These are phyloP conservation scores for Dittrichia graveolens DNA, from an alignment of 129 eudicot genomes.

Conservation along the genomic window DNA sequence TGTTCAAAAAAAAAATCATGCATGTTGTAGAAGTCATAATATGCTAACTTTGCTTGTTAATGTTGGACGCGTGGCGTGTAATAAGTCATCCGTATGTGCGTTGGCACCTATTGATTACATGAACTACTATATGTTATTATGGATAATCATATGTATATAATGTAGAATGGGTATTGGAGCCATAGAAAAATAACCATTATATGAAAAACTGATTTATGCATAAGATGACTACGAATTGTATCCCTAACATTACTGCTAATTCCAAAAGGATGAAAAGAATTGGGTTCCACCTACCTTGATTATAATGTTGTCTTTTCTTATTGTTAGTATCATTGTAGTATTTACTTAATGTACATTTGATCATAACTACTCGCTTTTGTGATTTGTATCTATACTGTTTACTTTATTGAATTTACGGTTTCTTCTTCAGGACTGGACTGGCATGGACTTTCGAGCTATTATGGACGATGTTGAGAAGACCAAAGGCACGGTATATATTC, in stretches of 20 bases:
- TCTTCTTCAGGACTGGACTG: conserved; percentile 91
- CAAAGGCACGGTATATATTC: conserved; percentile 82
- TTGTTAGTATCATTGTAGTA: conserved; percentile 7
- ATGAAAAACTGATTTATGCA: not conserved
- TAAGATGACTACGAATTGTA: not conserved
- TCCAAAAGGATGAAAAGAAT: not conserved
- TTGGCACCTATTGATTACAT: not conserved
- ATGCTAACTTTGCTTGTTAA: not conserved
- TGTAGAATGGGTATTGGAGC: not conserved
- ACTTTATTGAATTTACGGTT: not conserved
- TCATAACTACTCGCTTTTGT: not conserved
- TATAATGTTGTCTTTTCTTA: not conserved
- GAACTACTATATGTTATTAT: not conserved
- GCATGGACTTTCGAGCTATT: conserved; percentile 85
- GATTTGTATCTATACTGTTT: not conserved
- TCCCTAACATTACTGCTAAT: conserved; percentile 2
- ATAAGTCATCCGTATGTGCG: no score
- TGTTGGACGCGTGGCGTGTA: not conserved
- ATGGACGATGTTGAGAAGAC: conserved; percentile 96
- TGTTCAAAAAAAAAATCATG: no score
- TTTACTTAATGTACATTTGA: conserved; percentile 1
- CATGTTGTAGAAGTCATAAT: conserved; percentile 1
- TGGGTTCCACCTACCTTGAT: not conserved
- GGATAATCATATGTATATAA: not conserved
- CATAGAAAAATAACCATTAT: not conserved